Evolutionary conservation across 2,329 filamentous ascomycete species (phyloP).

Genomic region (Orbilia blumenaviensis): DNA sequence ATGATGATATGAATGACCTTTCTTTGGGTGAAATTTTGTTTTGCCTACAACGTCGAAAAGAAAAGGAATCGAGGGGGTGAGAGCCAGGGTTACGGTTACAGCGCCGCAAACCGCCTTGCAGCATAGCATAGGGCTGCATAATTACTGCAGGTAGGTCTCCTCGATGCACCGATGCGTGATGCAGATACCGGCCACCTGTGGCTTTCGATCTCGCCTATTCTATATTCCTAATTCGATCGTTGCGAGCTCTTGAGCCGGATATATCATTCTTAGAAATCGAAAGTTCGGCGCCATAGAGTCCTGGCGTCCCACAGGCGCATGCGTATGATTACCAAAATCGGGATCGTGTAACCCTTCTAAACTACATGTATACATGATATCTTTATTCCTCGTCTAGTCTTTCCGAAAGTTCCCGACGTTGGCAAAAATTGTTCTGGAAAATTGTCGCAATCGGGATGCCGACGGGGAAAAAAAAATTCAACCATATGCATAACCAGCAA

Average conservation of each 20-base stretch:
- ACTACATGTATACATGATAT: too few relatives aligned
- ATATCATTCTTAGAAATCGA: not conserved
- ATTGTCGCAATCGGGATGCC: not conserved
- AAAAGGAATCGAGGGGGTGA: not conserved
- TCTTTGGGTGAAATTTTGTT: not conserved
- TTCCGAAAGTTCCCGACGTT: slow-evolving; percentile 1
- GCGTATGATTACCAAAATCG: slow-evolving; percentile 11
- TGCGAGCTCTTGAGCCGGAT: not conserved
- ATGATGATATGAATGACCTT: not conserved
- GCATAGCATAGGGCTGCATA: slow-evolving; percentile 47
- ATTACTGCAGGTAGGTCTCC: slow-evolving; percentile 10
- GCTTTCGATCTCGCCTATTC: slow-evolving; percentile 30
- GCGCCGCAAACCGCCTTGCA: slow-evolving; percentile 19
- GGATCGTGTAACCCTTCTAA: slow-evolving; percentile 1
- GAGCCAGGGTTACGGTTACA: slow-evolving; percentile 36
- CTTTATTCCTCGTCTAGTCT: not conserved
- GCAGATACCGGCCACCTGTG: slow-evolving; percentile 11
- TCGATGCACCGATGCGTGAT: slow-evolving; percentile 30
- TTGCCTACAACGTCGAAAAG: too few relatives aligned
- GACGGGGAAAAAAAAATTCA: not conserved
- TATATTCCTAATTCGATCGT: slow-evolving; percentile 7
- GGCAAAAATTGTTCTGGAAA: not conserved
- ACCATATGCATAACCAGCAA: not conserved
- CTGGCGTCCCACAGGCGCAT: not conserved
- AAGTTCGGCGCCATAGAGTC: not conserved